Evolutionary conservation across 2,329 filamentous ascomycete species (phyloP).

Genomic region (Stemphylium beticola): DNA sequence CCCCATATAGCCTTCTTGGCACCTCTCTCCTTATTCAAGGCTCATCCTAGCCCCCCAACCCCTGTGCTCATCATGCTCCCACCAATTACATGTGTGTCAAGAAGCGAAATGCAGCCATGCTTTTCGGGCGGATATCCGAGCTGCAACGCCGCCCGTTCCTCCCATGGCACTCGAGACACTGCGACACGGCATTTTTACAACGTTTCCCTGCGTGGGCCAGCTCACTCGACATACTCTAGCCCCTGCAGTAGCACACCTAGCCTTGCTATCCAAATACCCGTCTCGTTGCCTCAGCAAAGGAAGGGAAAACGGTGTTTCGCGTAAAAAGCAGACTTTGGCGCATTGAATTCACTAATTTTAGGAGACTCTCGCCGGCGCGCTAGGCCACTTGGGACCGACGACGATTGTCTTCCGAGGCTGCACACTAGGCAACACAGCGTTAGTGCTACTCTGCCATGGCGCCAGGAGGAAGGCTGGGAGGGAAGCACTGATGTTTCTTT

Average conservation of each 20-base stretch:
- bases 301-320: background rate
- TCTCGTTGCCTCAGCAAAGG: too few species aligned
- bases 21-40: background rate
- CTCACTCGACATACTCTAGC: background rate
- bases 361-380: background rate
- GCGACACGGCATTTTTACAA: background rate
- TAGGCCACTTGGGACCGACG: background rate
- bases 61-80: background rate
- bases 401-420: background rate
- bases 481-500: background rate
- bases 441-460: background rate
- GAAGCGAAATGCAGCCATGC: background rate
- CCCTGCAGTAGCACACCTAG: background rate
- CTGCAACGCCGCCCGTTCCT: background rate
- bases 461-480: background rate
- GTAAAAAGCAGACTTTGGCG: background rate
- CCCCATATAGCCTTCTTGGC: background rate
- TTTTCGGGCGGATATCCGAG: background rate
- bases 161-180: too few species aligned
- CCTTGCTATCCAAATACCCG: background rate
- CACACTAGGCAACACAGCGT: background rate
- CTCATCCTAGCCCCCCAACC: background rate
- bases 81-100: slow-evolving; percentile 1
- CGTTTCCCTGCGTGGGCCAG: background rate
- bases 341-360: slow-evolving; percentile 6